These are phyloP conservation scores for Skeletonema potamos DNA, from an alignment of 108 stramenopile genomes.

Conservation along the genomic window DNA sequence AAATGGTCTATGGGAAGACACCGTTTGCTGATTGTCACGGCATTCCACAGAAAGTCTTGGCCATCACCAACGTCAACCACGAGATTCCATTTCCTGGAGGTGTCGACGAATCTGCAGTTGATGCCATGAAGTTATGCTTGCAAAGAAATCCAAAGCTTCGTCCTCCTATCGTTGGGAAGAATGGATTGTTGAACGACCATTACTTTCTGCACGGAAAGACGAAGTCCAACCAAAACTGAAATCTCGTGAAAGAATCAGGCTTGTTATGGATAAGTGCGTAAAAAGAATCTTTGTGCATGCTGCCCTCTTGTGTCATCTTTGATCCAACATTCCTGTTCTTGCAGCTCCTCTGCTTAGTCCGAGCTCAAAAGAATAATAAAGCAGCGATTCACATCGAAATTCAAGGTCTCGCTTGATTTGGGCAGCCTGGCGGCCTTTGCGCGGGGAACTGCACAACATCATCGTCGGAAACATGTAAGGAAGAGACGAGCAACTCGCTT, in stretches of 20 bases:
- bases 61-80: slow-evolving; percentile 91
- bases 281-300: too few species aligned
- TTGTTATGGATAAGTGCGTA: not conserved
- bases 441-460: too few species aligned
- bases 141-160: slow-evolving; percentile 72
- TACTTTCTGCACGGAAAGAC: slow-evolving; percentile 56
- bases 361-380: too few species aligned
- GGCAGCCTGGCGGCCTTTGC: too few species aligned
- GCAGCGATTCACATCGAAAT: too few species aligned
- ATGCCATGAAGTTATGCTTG: slow-evolving; percentile 81
- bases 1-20: slow-evolving; percentile 93
- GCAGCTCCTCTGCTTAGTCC: too few species aligned
- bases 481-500: too few species aligned
- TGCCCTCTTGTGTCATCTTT: too few species aligned
- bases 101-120: slow-evolving; percentile 74
- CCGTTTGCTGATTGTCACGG: slow-evolving; percentile 94
- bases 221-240: slow-evolving; percentile 1
- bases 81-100: slow-evolving; percentile 69
- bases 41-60: slow-evolving; percentile 90
- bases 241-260: too few species aligned
- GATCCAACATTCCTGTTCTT: too few species aligned
- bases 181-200: slow-evolving; percentile 83
- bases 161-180: slow-evolving; percentile 77
- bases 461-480: too few species aligned
- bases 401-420: too few species aligned